These are phyloP conservation scores for Carex arenaria DNA, from an alignment of 202 grass and related monocot species.

Conservation along the genomic window DNA sequence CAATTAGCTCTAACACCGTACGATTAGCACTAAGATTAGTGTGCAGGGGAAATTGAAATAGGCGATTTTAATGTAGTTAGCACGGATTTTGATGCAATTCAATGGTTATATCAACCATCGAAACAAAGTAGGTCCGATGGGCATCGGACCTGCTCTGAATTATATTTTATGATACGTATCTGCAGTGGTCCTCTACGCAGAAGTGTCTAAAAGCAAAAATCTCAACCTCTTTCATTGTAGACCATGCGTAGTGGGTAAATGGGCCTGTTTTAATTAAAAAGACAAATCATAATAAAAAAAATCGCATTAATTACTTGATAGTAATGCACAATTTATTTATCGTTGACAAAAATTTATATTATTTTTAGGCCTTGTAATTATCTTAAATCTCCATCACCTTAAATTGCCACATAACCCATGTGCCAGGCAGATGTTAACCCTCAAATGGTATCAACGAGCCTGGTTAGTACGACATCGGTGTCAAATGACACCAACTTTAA, in stretches of 20 bases:
- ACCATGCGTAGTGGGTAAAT: background rate
- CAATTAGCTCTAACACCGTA: too few species aligned
- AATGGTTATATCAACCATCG: too few species aligned
- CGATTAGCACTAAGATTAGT: too few species aligned
- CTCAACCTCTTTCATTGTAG: background rate
- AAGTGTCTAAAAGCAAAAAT: background rate
- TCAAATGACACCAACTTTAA: too few species aligned
- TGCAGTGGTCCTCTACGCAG: background rate
- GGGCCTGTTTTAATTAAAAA: background rate
- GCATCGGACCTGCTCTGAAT: too few species aligned
- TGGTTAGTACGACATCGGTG: too few species aligned
- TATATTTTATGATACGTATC: background rate
- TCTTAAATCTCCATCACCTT: background rate
- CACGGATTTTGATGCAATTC: too few species aligned
- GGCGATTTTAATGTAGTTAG: too few species aligned
- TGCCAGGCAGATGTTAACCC: background rate
- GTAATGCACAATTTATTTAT: background rate
- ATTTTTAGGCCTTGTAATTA: background rate
- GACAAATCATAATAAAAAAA: background rate
- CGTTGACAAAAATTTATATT: background rate
- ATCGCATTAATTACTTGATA: background rate
- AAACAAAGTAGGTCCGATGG: too few species aligned
- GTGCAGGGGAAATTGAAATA: too few species aligned
- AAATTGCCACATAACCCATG: background rate
- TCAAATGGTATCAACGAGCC: background rate